Evolutionary conservation across 805 yeast species (phyloP), one percentile per base, ranked within the genome.

Genomic region (Lipomyces orientalis): DNA sequence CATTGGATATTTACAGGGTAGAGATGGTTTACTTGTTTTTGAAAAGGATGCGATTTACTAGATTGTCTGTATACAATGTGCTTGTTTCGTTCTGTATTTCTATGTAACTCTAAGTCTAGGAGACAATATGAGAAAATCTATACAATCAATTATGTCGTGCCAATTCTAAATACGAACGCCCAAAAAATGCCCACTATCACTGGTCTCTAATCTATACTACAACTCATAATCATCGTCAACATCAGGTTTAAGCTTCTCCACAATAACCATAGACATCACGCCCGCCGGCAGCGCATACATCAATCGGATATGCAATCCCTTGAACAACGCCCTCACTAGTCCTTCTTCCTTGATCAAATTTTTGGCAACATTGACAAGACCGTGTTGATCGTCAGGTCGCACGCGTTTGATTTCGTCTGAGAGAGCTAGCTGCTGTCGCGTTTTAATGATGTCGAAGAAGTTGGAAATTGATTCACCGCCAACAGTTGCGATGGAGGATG

Each of bases 371-470:
- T 64, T 64, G 29, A 71, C 29, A 8, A 80, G 75, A 29, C 82
- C 78, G 49, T 61, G 69, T 9, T 68, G 69, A 66, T 81, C 83
- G 43, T 76, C 76, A 0, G 83, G 83, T 33, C 83, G 73, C 58
- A 81, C 62, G 9, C 65, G 61, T 2, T 75, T 67, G 55, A 81
- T 76, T 65, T 81, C 83, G 9, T 76, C 79, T 1, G 83, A 76
- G 58, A 73, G 75, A 4, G 83, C 81, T 56, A 81, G 75, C 75
- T 81, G 84, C 71, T 81, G 84, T 10, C 84, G 74, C n/a, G 84
- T 81, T 66, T 81, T 81, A 37, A 81, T 76, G 14, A 81, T 80
- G 65, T 80, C 83, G 31, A 81, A 68, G 59, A 79, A 79, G 68
- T 81, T 81, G 19, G 83, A 79, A 12, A 70, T 73, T 9, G 76